phyloP scores from a whole-genome alignment of 2,329 filamentous ascomycete genomes.

The Proliferodiscus dingleyae region DNA sequence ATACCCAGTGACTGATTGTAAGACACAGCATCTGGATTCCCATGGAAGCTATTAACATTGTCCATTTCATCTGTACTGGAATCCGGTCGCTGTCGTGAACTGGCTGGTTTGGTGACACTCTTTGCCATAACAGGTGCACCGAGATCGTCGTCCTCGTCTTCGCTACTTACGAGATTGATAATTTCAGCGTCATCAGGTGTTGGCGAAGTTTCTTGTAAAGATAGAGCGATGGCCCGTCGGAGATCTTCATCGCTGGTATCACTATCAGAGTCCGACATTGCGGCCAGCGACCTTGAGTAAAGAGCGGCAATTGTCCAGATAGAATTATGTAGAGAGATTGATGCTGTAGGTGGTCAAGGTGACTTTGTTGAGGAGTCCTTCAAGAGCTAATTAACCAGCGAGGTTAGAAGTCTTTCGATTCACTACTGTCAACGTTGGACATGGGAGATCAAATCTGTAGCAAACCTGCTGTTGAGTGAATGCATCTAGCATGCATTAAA shows the following conservation, averaged over 20 bases:
- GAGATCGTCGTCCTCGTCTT: slow-evolving; percentile 32
- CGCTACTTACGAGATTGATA: slow-evolving; percentile 29
- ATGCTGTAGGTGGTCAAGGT: too few relatives aligned
- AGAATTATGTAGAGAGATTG: too few relatives aligned
- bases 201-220: slow-evolving; percentile 33
- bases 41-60: neutral
- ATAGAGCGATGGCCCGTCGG: slow-evolving; percentile 56
- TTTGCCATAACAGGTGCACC: slow-evolving; percentile 23
- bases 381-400: too few relatives aligned
- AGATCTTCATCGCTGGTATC: slow-evolving; percentile 49
- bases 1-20: neutral
- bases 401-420: too few relatives aligned
- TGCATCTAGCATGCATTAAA: too few relatives aligned
- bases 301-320: neutral
- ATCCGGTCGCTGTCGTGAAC: neutral
- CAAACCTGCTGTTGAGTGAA: too few relatives aligned
- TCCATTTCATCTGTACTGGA: neutral
- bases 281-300: neutral
- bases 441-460: too few relatives aligned
- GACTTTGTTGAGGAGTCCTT: too few relatives aligned
- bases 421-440: too few relatives aligned
- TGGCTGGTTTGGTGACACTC: neutral
- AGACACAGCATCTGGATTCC: too few relatives aligned
- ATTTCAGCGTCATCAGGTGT: slow-evolving; percentile 13
- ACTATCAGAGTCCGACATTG: slow-evolving; percentile 28